Percentiles rank a stretch among this genome's conserved stretches.
Evolutionary conservation across 139 green algal species (phyloP).

Genomic region (Gonium pectorale): DNA sequence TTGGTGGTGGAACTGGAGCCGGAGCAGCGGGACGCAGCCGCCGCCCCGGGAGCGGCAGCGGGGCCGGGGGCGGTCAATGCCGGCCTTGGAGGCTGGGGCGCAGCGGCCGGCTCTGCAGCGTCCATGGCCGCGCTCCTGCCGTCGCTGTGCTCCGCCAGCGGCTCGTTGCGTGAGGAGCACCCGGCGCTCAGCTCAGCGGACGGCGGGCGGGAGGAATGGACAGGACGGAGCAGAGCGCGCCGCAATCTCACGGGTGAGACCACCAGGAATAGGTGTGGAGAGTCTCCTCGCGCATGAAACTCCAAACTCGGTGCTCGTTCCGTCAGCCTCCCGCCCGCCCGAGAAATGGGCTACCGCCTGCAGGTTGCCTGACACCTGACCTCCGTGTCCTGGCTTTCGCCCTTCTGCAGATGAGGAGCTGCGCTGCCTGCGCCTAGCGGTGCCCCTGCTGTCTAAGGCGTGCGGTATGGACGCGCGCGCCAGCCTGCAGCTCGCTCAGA

Average conservation of each 20-base stretch:
- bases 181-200: no score
- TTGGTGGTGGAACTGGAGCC: slow-evolving; percentile 65
- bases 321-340: no score
- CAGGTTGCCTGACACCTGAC: no score
- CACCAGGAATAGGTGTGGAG: no score
- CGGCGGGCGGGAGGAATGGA: no score
- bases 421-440: slow-evolving; percentile 59
- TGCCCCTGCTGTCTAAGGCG: slow-evolving; percentile 63
- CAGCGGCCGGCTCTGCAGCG: no score
- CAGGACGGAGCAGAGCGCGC: no score
- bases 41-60: slow-evolving; percentile 36
- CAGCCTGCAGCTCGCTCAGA: slow-evolving; percentile 51
- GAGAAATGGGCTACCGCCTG: no score
- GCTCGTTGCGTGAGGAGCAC: not conserved
- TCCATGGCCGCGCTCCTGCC: not conserved
- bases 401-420: slow-evolving; percentile 50
- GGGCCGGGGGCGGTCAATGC: not conserved
- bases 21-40: slow-evolving; percentile 26
- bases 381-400: no score
- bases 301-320: no score
- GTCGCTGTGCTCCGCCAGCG: not conserved
- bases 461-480: slow-evolving; percentile 72
- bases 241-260: no score
- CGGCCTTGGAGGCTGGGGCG: not conserved
- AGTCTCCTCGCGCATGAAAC: no score